Evolutionary conservation across 805 yeast species (phyloP).

Genomic region (Blastobotrys terrestris): DNA sequence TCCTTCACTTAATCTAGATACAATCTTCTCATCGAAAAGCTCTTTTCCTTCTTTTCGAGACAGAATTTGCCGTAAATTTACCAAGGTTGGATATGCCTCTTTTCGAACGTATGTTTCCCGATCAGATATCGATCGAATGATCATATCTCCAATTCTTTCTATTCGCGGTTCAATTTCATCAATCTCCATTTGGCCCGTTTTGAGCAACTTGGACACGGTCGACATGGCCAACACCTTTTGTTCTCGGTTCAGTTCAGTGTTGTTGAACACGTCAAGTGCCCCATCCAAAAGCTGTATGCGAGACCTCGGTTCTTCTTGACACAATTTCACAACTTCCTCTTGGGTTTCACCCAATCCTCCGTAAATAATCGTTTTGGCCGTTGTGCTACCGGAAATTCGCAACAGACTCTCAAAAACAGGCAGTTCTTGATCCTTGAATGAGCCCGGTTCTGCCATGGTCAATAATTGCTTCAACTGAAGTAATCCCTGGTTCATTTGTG

Average conservation of each 20-base stretch:
- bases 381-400: conserved; percentile 8
- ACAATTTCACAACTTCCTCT: conserved; percentile 15
- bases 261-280: neutral
- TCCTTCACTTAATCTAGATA: conserved; percentile 21
- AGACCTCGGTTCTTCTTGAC: neutral
- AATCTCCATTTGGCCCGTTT: neutral
- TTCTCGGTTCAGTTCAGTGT: conserved; percentile 4
- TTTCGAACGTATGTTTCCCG: conserved; percentile 24
- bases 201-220: conserved; percentile 11
- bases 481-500: conserved; percentile 18
- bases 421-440: conserved; percentile 14
- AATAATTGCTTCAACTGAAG: conserved; percentile 18
- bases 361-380: conserved; percentile 11
- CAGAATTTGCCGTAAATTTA: conserved; percentile 10
- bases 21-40: conserved; percentile 10
- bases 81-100: conserved; percentile 26
- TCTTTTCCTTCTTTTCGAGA: conserved; percentile 12
- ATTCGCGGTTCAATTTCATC: conserved; percentile 5
- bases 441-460: conserved; percentile 9
- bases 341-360: conserved; percentile 21
- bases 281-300: conserved; percentile 7
- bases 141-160: conserved; percentile 6
- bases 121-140: conserved; percentile 15
- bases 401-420: conserved; percentile 14
- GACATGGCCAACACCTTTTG: conserved; percentile 7